Conservation (phyloP, 345 rosid species). For the Eucalyptus tenuipes region DNA sequence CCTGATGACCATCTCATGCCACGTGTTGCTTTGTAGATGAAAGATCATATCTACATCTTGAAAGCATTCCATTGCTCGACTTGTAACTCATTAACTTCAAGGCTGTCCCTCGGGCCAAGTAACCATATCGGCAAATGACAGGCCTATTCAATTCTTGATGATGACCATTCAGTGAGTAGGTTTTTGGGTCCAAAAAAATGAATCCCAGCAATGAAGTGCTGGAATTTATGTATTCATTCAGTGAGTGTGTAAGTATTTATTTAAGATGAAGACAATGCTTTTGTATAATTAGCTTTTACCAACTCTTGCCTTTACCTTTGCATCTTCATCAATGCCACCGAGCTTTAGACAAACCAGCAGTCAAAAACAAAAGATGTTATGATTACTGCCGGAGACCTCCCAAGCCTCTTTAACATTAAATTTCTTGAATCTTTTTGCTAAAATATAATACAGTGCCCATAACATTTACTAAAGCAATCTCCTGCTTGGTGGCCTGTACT, state of each 20-base stretch:
- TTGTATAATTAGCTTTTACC: neutral
- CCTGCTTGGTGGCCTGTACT: neutral
- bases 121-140: neutral
- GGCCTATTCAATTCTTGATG: neutral
- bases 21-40: neutral
- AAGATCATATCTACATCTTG: neutral
- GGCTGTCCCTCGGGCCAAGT: neutral
- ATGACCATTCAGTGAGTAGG: neutral
- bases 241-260: neutral
- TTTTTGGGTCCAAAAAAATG: neutral
- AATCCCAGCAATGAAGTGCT: neutral
- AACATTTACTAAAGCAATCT: neutral
- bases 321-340: slow-evolving; percentile 24
- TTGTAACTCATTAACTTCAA: neutral
- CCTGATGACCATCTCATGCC: neutral
- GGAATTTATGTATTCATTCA: neutral
- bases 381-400: neutral
- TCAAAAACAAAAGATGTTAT: slow-evolving; percentile 9
- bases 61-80: neutral
- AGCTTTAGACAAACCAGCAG: slow-evolving; percentile 26
- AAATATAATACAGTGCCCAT: neutral
- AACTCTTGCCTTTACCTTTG: slow-evolving; percentile 24
- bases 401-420: neutral
- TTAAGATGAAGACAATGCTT: neutral
- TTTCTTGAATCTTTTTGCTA: neutral